phyloP scores from a whole-genome alignment of 2,329 filamentous ascomycete species.

The Alternaria metachromatica region DNA sequence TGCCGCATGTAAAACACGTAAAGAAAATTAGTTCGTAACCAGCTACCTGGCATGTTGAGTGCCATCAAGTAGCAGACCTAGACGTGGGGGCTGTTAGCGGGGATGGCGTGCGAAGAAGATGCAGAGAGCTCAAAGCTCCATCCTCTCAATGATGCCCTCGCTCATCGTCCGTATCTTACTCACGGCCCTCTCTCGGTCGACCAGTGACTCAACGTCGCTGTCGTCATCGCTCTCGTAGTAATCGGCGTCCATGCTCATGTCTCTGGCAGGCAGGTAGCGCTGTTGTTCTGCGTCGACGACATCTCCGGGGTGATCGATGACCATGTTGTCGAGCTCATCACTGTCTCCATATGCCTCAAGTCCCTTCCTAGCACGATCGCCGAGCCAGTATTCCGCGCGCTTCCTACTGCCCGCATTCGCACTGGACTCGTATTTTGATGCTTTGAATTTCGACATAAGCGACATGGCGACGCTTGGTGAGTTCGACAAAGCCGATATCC shows the following conservation, averaged over 20 bases:
- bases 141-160: conserved; percentile 60
- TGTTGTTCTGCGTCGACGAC: conserved; percentile 50
- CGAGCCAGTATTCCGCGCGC: conserved; percentile 87
- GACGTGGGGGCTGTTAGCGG: not conserved
- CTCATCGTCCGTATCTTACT: conserved; percentile 59
- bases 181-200: conserved; percentile 43
- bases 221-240: conserved; percentile 41
- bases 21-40: not conserved
- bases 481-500: conserved; percentile 77
- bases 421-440: conserved; percentile 56
- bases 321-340: conserved; percentile 53
- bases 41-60: not conserved
- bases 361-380: conserved; percentile 63
- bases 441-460: conserved; percentile 47
- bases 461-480: conserved; percentile 57
- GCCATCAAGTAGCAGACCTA: not conserved
- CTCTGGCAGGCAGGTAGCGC: conserved; percentile 40
- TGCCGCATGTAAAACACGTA: not conserved
- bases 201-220: conserved; percentile 44
- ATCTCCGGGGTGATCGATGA: conserved; percentile 48
- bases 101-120: not conserved
- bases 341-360: conserved; percentile 53
- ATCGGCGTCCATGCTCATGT: conserved; percentile 41
- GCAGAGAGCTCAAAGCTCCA: conserved; percentile 54
- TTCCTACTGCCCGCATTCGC: conserved; percentile 71